Conservation (phyloP, 495 filamentous ascomycete genomes). For the Thozetella sp. region DNA sequence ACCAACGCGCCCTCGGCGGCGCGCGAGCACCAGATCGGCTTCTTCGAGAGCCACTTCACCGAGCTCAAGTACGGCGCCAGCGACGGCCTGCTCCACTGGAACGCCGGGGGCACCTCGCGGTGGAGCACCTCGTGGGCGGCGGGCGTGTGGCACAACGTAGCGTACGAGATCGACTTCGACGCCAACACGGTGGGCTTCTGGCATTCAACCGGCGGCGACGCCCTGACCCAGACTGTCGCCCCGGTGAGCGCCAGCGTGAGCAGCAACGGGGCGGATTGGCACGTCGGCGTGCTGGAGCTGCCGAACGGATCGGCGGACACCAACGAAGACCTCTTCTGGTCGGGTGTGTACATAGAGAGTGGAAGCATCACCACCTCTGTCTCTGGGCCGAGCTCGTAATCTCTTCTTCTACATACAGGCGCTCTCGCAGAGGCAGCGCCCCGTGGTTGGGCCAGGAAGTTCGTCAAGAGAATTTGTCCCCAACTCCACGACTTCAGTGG, state of each 20-base stretch:
- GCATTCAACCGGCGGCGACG: conserved; percentile 63
- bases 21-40: conserved; percentile 75
- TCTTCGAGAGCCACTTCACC: conserved; percentile 78
- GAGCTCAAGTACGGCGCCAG: conserved; percentile 72
- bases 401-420: neutral
- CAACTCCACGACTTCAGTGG: neutral
- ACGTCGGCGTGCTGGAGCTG: conserved; percentile 72
- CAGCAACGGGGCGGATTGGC: conserved; percentile 76
- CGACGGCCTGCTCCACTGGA: conserved; percentile 47
- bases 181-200: conserved; percentile 65
- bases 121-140: conserved; percentile 51
- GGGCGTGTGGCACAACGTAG: conserved; percentile 77
- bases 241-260: conserved; percentile 59
- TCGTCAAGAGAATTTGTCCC: neutral
- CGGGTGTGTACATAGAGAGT: conserved; percentile 73
- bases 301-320: conserved; percentile 55
- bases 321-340: conserved; percentile 71
- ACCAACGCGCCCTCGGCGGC: conserved; percentile 60
- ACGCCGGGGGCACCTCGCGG: conserved; percentile 37
- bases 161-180: conserved; percentile 68
- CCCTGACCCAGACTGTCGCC: conserved; percentile 55
- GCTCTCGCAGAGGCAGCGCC: neutral
- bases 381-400: conserved; percentile 22
- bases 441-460: neutral
- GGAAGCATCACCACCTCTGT: conserved; percentile 58